phyloP scores from a whole-genome alignment of 208 protist species.

The Trypanosoma theileri region DNA sequence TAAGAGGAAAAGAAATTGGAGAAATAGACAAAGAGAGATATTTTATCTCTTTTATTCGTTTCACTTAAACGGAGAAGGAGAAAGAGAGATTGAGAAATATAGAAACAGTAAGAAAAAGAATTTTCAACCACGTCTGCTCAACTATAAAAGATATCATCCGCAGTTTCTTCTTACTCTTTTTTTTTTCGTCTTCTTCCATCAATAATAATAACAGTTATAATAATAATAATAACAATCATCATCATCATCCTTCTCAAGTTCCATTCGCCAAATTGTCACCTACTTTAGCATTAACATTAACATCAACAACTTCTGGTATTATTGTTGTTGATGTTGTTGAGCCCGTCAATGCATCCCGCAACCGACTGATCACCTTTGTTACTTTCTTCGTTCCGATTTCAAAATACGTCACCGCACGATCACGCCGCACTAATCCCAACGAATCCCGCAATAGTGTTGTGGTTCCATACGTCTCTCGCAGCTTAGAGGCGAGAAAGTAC shows the following conservation, averaged over 20 bases:
- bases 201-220: neutral
- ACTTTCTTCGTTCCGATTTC: constrained; percentile 43
- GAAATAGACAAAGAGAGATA: constrained; percentile 16
- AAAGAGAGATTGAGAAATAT: neutral
- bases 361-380: constrained; percentile 13
- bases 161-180: neutral
- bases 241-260: neutral
- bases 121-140: no score
- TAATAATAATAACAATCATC: neutral
- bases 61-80: constrained; percentile 25
- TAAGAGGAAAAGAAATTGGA: neutral
- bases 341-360: constrained; percentile 7
- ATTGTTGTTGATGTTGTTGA: neutral
- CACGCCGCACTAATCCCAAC: constrained; percentile 48
- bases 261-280: neutral
- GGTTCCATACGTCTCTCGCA: constrained; percentile 64
- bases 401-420: constrained; percentile 51
- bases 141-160: no score
- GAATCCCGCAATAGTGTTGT: constrained; percentile 60
- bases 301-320: neutral
- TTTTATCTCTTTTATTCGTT: no score
- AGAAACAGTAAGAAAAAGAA: constrained; percentile 12
- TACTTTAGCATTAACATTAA: neutral
- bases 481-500: constrained; percentile 64
- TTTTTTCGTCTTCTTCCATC: neutral